These are phyloP conservation scores for Asterochloris sp. DNA, from an alignment of 139 green algal species.

Conservation along the genomic window DNA sequence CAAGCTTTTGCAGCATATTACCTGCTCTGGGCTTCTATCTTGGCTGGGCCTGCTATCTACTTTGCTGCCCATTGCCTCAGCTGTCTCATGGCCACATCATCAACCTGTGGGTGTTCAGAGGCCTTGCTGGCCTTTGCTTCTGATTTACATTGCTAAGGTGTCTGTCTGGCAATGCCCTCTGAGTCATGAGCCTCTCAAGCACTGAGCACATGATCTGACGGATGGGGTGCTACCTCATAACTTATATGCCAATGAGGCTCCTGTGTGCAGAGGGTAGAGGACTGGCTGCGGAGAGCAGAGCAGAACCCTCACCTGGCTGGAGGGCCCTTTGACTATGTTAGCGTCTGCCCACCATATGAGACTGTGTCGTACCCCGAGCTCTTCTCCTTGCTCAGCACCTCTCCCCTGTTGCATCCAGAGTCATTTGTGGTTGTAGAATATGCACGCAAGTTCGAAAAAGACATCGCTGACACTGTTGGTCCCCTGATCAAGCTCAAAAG, in stretches of 20 bases:
- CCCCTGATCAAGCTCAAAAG: constrained; percentile 65
- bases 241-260: background rate
- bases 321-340: constrained; percentile 87
- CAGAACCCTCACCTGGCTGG: constrained; percentile 27
- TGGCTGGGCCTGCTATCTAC: background rate
- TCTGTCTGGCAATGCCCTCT: background rate
- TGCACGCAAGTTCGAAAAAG: constrained; percentile 53
- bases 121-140: background rate
- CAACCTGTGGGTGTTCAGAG: background rate
- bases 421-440: constrained; percentile 85
- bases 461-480: constrained; percentile 50
- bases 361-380: constrained; percentile 85
- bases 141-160: background rate
- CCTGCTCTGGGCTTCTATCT: background rate
- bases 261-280: constrained; percentile 54
- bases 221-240: background rate
- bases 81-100: background rate
- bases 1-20: background rate
- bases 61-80: background rate
- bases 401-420: constrained; percentile 60
- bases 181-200: background rate
- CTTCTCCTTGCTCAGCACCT: constrained; percentile 67
- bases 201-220: background rate
- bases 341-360: constrained; percentile 88
- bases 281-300: constrained; percentile 56